Conservation (phyloP, 2,329 filamentous ascomycete genomes). For the Aspergillus sp. region DNA sequence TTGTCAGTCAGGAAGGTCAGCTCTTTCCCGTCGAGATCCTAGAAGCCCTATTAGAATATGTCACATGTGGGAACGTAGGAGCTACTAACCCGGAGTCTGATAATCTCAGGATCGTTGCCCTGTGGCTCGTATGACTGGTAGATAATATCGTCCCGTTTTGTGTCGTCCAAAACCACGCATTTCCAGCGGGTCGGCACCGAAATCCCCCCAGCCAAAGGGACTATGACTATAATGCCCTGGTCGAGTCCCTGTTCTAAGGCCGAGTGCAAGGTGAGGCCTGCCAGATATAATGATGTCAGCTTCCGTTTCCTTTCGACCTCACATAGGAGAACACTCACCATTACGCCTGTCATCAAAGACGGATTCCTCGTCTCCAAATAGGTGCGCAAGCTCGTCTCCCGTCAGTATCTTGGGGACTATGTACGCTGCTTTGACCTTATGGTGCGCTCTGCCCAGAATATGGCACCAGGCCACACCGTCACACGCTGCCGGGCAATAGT, state of each 20-base stretch:
- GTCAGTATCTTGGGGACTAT: slow-evolving; percentile 18
- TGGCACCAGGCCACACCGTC: background rate
- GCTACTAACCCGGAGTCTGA: background rate
- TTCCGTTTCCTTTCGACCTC: no score
- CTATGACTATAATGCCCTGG: background rate
- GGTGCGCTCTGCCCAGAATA: background rate
- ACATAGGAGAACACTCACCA: slow-evolving; percentile 2
- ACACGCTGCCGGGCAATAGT: no score
- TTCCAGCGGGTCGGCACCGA: background rate
- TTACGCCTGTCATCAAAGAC: slow-evolving; percentile 15
- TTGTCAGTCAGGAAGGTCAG: slow-evolving; percentile 17
- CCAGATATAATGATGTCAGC: no score
- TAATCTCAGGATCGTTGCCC: background rate
- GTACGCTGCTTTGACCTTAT: slow-evolving; percentile 19
- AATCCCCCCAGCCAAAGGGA: background rate
- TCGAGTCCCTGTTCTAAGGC: background rate
- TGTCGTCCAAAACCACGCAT: background rate
- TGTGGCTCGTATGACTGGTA: background rate
- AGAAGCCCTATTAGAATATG: background rate
- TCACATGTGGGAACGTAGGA: no score
- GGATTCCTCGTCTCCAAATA: slow-evolving; percentile 18
- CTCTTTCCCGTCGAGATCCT: slow-evolving; percentile 18
- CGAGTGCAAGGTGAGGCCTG: background rate
- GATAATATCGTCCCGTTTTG: background rate
- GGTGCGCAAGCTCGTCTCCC: slow-evolving; percentile 13